phyloP scores from a whole-genome alignment of 2,329 filamentous ascomycete genomes.

The Moelleriella libera region DNA sequence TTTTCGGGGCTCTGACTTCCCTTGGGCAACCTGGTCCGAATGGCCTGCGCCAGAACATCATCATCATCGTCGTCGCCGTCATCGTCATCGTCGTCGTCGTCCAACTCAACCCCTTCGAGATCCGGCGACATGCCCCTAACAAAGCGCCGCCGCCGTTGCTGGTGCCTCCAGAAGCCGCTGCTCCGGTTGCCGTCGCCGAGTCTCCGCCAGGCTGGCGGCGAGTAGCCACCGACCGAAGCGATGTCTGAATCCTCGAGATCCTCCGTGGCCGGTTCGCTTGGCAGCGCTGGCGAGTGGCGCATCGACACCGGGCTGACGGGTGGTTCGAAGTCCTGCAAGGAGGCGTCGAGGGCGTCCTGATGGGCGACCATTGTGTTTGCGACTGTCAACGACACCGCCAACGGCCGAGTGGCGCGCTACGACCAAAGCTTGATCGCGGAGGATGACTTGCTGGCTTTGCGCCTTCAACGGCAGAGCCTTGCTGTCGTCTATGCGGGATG shows the following conservation, averaged over 20 bases:
- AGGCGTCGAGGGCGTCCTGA: conserved; percentile 32
- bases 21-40: conserved; percentile 38
- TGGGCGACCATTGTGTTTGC: conserved; percentile 16
- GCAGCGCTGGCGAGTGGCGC: conserved; percentile 16
- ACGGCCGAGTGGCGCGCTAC: conserved; percentile 6
- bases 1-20: conserved; percentile 43
- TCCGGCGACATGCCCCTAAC: conserved; percentile 8
- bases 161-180: conserved; percentile 40
- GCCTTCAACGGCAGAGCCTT: conserved; percentile 15
- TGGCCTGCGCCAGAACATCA: conserved; percentile 35
- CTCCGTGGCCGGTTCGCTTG: conserved; percentile 20
- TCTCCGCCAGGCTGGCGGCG: conserved; percentile 45
- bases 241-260: conserved; percentile 29
- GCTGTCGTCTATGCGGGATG: conserved; percentile 6
- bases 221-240: conserved; percentile 41
- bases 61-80: conserved; percentile 14
- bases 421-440: conserved; percentile 18
- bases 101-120: conserved; percentile 13
- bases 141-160: conserved; percentile 1
- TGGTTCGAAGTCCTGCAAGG: conserved; percentile 39
- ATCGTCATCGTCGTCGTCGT: conserved; percentile 17
- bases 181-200: conserved; percentile 44
- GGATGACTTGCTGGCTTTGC: conserved; percentile 13
- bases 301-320: conserved; percentile 22
- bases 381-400: conserved; percentile 8